Percentiles rank a stretch among this genome's conserved stretches.
phyloP scores from a whole-genome alignment of 2,329 filamentous ascomycete species.

The Calonectria fujianensis region DNA sequence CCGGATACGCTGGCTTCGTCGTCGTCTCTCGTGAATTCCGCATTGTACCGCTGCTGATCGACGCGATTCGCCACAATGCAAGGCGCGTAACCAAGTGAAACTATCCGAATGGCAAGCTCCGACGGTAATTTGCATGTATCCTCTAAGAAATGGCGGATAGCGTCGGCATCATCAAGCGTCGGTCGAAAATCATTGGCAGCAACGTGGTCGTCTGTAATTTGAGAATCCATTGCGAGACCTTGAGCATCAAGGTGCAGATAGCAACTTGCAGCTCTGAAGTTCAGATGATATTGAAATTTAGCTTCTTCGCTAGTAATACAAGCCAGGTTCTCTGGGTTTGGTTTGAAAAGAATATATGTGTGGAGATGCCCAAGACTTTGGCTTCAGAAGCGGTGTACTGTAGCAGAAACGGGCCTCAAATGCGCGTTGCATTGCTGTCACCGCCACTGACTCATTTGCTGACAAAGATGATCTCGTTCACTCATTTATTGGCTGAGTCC shows the following conservation, averaged over 20 bases:
- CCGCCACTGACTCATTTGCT: not conserved
- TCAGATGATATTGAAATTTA: not conserved
- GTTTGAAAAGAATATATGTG: not conserved
- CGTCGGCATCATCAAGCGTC: not conserved
- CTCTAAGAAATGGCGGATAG: not conserved
- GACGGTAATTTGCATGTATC: not conserved
- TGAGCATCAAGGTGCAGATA: not conserved
- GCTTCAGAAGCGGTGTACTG: not conserved
- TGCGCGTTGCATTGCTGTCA: not conserved
- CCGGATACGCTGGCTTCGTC: not conserved
- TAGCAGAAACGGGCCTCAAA: not conserved
- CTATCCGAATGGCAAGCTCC: not conserved
- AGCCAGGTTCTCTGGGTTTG: not conserved
- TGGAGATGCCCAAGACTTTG: not conserved
- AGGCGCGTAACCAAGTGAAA: not conserved
- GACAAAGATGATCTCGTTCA: not conserved
- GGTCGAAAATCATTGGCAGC: not conserved
- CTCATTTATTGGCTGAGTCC: not conserved
- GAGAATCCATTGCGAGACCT: not conserved
- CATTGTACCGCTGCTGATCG: not conserved
- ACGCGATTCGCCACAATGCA: not conserved
- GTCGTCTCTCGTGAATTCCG: not conserved
- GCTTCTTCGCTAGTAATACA: not conserved
- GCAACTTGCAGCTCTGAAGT: not conserved
- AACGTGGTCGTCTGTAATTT: not conserved